Evolutionary conservation across 2,329 filamentous ascomycete species (phyloP), one percentile per base, ranked within the genome.

Genomic region (Ophiosphaerella herpotricha): DNA sequence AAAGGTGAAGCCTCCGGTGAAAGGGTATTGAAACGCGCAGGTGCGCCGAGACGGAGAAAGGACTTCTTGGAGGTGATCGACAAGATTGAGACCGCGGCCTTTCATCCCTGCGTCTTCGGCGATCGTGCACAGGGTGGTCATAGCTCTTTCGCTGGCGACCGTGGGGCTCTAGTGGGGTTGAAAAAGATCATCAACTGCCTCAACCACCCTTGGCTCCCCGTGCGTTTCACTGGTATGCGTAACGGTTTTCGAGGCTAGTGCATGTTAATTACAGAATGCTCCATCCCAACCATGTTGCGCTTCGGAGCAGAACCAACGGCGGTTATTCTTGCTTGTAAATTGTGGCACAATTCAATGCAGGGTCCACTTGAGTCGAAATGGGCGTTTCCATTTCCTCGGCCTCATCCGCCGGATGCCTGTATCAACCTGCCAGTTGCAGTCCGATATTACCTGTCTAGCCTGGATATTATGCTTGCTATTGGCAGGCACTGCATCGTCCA

Each of bases 1-100:
- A 29, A 24, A 33, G 36, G 35, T 50, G 29, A 47, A 44, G 48
- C 41, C 39, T 39, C 47, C 21, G 51, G 55, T 47, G 49, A 48
- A 51, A 49, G 41, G 53, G 47, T 21, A 26, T 31, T 45, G 46
- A 50, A 41, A 54, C 47, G 45, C 53, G 54, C 53, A 60, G 48
- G 50, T 52, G 50, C 47, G 60, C 60, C 53, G 53, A 60, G 51
- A 52, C 55, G 41, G 47, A 47, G 51, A 35, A 60, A 48, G 44
- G 52, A 54, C 57, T 43, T 18, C 41, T 42, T 40, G 31, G 43
- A 37, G 55, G 52, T 45, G 60, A 64, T 64, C 61, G 50, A 55
- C 59, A 56, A 34, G n/a, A 33, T 47, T 46, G 38, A 39, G 39
- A 49, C 36, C 35, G 24, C 34, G 42, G 36, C 39, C 34, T 31